These are phyloP conservation scores for Phialocephala subalpina DNA, from an alignment of 2,329 filamentous ascomycete genomes.

Conservation along the genomic window DNA sequence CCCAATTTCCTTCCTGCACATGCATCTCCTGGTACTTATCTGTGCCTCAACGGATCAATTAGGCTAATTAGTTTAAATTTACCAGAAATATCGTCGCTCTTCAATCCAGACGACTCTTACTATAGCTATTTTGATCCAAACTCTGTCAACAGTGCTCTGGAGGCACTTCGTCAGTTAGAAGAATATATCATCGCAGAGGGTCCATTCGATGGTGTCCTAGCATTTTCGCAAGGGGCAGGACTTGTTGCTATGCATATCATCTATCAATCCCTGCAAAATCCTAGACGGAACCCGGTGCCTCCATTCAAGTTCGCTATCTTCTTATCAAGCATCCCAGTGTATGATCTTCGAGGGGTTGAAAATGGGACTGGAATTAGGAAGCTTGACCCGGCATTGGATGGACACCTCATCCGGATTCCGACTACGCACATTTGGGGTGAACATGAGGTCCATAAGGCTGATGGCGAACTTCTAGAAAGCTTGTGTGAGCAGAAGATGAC, in stretches of 20 bases:
- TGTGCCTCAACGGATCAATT: too few species aligned
- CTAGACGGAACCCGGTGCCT: neutral
- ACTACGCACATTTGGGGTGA: slow-evolving; percentile 21
- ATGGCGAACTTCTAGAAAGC: neutral
- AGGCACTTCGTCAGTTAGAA: slow-evolving; percentile 15
- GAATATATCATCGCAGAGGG: slow-evolving; percentile 21
- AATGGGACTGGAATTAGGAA: slow-evolving; percentile 3
- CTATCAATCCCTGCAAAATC: neutral
- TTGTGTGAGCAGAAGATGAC: slow-evolving; percentile 7
- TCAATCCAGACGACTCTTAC: slow-evolving; percentile 7
- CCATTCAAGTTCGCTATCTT: slow-evolving; percentile 28
- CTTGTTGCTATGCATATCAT: slow-evolving; percentile 47
- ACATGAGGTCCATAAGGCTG: neutral
- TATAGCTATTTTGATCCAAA: slow-evolving; percentile 21
- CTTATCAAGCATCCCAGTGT: slow-evolving; percentile 9
- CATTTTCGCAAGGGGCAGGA: slow-evolving; percentile 40
- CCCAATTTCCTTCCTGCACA: neutral
- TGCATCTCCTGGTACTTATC: too few species aligned
- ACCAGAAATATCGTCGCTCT: neutral
- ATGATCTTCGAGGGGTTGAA: slow-evolving; percentile 10
- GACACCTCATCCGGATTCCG: slow-evolving; percentile 17
- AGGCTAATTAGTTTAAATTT: too few species aligned
- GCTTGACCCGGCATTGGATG: neutral
- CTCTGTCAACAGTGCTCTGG: neutral
- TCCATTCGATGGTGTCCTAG: slow-evolving; percentile 30